These are phyloP conservation scores for Colletotrichum sp. DNA, from an alignment of 2,329 filamentous ascomycete species.

Conservation along the genomic window DNA sequence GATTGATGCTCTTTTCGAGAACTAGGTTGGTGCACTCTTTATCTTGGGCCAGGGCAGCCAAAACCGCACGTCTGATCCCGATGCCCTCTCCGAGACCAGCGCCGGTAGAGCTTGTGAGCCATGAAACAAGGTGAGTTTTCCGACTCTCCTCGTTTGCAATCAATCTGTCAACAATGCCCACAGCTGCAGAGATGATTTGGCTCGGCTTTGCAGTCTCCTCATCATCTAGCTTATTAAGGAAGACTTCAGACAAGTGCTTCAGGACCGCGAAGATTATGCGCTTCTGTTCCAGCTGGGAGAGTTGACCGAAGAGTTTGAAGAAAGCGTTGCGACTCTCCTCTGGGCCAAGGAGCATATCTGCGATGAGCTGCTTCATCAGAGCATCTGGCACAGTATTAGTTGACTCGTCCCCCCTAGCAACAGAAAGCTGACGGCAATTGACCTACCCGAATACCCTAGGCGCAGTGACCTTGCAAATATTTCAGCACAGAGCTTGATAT, in stretches of 20 bases:
- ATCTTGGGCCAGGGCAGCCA: slow-evolving; percentile 60
- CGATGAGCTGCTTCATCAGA: slow-evolving; percentile 40
- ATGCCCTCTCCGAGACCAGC: slow-evolving; percentile 67
- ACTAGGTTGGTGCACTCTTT: slow-evolving; percentile 57
- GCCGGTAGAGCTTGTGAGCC: slow-evolving; percentile 68
- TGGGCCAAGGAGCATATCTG: slow-evolving; percentile 39
- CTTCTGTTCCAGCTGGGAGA: slow-evolving; percentile 48
- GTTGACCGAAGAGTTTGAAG: slow-evolving; percentile 31
- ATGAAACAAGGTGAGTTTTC: slow-evolving; percentile 62
- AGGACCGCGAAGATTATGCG: slow-evolving; percentile 43
- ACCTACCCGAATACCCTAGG: slow-evolving; percentile 73
- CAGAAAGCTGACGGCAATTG: neutral
- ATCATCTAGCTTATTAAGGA: slow-evolving; percentile 42
- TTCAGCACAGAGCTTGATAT: slow-evolving; percentile 46
- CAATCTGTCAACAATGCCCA: slow-evolving; percentile 58
- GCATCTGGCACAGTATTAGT: slow-evolving; percentile 36
- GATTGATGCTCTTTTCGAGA: slow-evolving; percentile 70
- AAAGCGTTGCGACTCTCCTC: slow-evolving; percentile 28
- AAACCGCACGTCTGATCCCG: slow-evolving; percentile 69
- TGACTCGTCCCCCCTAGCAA: slow-evolving; percentile 16
- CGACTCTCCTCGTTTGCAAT: slow-evolving; percentile 50
- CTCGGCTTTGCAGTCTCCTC: slow-evolving; percentile 22
- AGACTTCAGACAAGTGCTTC: slow-evolving; percentile 48
- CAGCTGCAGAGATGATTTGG: slow-evolving; percentile 57
- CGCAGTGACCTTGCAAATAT: slow-evolving; percentile 65